Percentiles rank a stretch among this genome's conserved stretches.
Evolutionary conservation across 352 stramenopile genomes (phyloP).

Genomic region (Globisporangium sylvaticum): DNA sequence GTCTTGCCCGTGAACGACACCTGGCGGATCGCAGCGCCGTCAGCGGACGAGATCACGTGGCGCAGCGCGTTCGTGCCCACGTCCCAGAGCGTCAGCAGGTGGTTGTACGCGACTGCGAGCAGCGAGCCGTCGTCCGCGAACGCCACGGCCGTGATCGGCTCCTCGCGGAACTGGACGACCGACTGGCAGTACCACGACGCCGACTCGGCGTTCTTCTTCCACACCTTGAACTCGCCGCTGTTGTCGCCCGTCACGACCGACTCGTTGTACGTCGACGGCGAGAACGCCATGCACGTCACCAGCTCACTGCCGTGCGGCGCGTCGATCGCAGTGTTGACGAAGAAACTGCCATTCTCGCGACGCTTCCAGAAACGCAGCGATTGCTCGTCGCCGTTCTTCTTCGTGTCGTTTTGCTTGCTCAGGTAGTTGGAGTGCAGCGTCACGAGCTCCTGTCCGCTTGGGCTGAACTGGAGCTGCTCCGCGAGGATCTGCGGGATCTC

Average conservation of each 20-base stretch:
- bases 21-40: conserved; percentile 45
- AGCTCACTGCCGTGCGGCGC: conserved; percentile 53
- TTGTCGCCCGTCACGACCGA: conserved; percentile 63
- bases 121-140: conserved; percentile 80
- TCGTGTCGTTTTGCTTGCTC: conserved; percentile 12
- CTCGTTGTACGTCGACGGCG: conserved; percentile 31
- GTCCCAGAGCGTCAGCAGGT: conserved; percentile 85
- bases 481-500: conserved; percentile 45
- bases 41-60: conserved; percentile 64
- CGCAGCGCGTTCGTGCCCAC: conserved; percentile 66
- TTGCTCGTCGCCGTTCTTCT: conserved; percentile 40
- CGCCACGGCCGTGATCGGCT: conserved; percentile 57
- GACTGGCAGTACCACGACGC: conserved; percentile 75
- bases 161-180: conserved; percentile 71
- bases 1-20: conserved; percentile 57
- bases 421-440: conserved; percentile 48
- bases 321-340: conserved; percentile 80
- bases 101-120: conserved; percentile 76
- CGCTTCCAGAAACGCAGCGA: conserved; percentile 75
- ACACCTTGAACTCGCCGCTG: conserved; percentile 79
- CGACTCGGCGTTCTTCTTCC: conserved; percentile 39
- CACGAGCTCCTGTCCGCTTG: conserved; percentile 43
- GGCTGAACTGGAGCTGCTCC: conserved; percentile 52
- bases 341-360: conserved; percentile 69
- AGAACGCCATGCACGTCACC: conserved; percentile 60